These are phyloP conservation scores for Ogataea ganodermae DNA, from an alignment of 805 yeast species.

Conservation along the genomic window DNA sequence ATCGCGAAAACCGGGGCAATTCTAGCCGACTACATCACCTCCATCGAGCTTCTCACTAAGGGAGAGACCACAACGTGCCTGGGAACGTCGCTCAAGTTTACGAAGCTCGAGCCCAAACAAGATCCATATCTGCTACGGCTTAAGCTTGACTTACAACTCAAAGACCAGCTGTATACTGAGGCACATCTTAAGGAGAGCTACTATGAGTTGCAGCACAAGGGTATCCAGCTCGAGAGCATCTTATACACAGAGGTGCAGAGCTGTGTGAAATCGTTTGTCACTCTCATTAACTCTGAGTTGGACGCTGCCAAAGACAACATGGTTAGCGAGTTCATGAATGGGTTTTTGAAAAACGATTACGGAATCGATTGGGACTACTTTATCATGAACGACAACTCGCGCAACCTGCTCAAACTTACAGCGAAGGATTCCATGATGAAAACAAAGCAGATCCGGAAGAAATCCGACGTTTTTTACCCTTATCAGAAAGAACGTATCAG, in stretches of 20 bases:
- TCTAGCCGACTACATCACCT: slow-evolving; percentile 47
- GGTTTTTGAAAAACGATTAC: slow-evolving; percentile 58
- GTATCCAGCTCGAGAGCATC: slow-evolving; percentile 63
- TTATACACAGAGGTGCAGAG: slow-evolving; percentile 63
- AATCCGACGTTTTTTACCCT: slow-evolving; percentile 55
- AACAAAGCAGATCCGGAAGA: slow-evolving; percentile 44
- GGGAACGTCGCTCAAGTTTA: slow-evolving; percentile 31
- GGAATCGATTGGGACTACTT: slow-evolving; percentile 72
- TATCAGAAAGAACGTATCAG: slow-evolving; percentile 52
- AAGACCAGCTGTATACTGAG: slow-evolving; percentile 63
- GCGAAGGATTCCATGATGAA: slow-evolving; percentile 31
- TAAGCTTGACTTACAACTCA: slow-evolving; percentile 64
- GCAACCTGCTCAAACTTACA: slow-evolving; percentile 42
- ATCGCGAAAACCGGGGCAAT: slow-evolving; percentile 63
- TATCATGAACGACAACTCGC: slow-evolving; percentile 46
- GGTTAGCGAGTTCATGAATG: slow-evolving; percentile 53
- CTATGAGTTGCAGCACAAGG: slow-evolving; percentile 63
- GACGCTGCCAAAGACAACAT: slow-evolving; percentile 48
- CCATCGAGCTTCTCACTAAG: slow-evolving; percentile 43
- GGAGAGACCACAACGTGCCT: slow-evolving; percentile 36
- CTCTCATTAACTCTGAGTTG: slow-evolving; percentile 53
- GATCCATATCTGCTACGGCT: slow-evolving; percentile 69
- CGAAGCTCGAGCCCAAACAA: slow-evolving; percentile 31
- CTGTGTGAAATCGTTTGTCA: slow-evolving; percentile 52
- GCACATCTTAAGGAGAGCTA: slow-evolving; percentile 66